Percentiles rank a stretch among this genome's conserved stretches.
These are phyloP conservation scores for Adansonia rubrostipa DNA, from an alignment of 441 rosid species.

Conservation along the genomic window DNA sequence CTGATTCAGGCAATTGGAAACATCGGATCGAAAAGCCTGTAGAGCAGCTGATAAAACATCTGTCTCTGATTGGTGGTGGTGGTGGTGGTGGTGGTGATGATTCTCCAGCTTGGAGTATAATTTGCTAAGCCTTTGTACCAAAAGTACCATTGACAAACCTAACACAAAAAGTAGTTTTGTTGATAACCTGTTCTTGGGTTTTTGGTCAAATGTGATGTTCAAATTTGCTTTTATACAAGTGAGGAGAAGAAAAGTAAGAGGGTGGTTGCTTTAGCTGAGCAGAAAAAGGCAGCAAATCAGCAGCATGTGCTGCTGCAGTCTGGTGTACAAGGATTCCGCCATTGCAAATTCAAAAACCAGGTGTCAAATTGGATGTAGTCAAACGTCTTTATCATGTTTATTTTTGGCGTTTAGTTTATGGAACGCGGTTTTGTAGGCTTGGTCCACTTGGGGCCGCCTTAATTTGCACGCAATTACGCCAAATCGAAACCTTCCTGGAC, in stretches of 20 bases:
- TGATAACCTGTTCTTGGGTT: neutral
- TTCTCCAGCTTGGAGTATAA: conserved; percentile 54
- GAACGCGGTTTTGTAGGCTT: neutral
- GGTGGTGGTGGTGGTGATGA: conserved; percentile 24
- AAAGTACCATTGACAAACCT: conserved; percentile 43
- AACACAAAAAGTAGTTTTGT: neutral
- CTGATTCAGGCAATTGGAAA: conserved; percentile 34
- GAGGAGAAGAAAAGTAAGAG: neutral
- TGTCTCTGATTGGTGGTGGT: neutral
- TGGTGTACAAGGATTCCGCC: neutral
- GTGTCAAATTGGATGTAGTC: conserved; percentile 8
- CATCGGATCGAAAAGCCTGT: conserved; percentile 42
- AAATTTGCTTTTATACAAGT: conserved; percentile 2
- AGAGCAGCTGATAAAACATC: conserved; percentile 43
- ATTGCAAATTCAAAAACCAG: conserved; percentile 2
- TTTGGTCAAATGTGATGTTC: neutral
- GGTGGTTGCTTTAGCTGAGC: conserved; percentile 13
- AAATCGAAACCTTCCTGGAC: neutral
- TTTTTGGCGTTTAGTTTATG: neutral
- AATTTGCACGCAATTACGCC: neutral
- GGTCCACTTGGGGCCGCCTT: neutral
- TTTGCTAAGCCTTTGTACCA: conserved; percentile 45
- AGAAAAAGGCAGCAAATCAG: neutral
- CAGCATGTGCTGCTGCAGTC: neutral
- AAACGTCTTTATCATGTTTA: conserved; percentile 13